Percentiles rank a stretch among this genome's conserved stretches.
phyloP scores from a whole-genome alignment of 768 basidiomycete genomes.

The Russula earlei region DNA sequence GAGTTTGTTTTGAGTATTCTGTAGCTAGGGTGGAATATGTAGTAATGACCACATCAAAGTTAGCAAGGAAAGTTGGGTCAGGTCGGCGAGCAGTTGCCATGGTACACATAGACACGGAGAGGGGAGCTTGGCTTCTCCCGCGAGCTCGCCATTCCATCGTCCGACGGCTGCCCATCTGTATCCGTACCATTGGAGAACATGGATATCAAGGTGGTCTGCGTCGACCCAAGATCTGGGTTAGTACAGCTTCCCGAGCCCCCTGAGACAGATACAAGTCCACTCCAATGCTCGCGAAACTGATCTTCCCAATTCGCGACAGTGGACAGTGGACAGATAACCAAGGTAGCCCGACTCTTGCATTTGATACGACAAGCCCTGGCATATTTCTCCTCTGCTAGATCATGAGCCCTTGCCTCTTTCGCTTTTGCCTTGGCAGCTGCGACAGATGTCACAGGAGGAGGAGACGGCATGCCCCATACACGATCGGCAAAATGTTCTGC shows the following conservation, averaged over 20 bases:
- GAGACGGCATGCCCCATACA: slow-evolving; percentile 79
- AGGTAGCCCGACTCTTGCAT: slow-evolving; percentile 74
- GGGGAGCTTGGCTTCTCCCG: slow-evolving; percentile 26
- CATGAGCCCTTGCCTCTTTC: slow-evolving; percentile 55
- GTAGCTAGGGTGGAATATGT: slow-evolving; percentile 93
- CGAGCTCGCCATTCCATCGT: not conserved
- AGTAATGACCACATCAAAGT: slow-evolving; percentile 96
- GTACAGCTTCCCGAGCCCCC: slow-evolving; percentile 58
- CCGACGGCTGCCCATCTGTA: not conserved
- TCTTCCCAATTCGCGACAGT: slow-evolving; percentile 99
- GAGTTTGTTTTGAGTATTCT: slow-evolving; percentile 85
- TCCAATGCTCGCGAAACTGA: slow-evolving; percentile 96
- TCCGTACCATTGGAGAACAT: slow-evolving; percentile 10
- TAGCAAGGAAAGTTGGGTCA: slow-evolving; percentile 79
- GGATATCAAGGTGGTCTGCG: slow-evolving; percentile 29
- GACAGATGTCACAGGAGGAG: slow-evolving; percentile 22
- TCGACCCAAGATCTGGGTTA: slow-evolving; percentile 24
- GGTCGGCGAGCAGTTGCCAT: slow-evolving; percentile 82
- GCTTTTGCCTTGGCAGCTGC: slow-evolving; percentile 45
- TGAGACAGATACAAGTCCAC: slow-evolving; percentile 71
- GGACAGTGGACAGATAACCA: slow-evolving; percentile 94
- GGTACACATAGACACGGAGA: slow-evolving; percentile 90
- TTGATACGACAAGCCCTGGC: slow-evolving; percentile 69
- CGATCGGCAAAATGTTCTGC: slow-evolving; percentile 61
- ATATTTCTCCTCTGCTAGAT: slow-evolving; percentile 64